Evolutionary conservation across 306 rosid species (phyloP).

Genomic region (Myrica gale): DNA sequence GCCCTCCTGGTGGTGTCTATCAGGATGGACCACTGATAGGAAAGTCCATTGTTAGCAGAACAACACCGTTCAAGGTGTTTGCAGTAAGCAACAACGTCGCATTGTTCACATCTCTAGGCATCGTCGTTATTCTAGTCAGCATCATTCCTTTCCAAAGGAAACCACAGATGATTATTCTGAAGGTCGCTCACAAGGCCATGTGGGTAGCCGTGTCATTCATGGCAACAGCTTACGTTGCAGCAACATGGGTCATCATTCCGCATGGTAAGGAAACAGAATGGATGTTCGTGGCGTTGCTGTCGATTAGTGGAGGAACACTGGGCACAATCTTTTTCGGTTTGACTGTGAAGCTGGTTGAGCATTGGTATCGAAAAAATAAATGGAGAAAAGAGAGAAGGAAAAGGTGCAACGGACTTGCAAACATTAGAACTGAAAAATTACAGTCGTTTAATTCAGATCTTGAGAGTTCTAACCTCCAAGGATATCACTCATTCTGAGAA

Average conservation of each 20-base stretch:
- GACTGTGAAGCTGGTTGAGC: conserved; percentile 42
- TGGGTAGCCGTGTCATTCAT: conserved; percentile 76
- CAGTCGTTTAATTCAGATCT: conserved; percentile 51
- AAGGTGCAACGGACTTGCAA: conserved; percentile 32
- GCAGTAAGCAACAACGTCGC: conserved; percentile 53
- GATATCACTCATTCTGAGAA: conserved; percentile 62
- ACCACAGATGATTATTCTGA: conserved; percentile 40
- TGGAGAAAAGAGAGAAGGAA: conserved; percentile 49
- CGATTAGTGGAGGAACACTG: conserved; percentile 45
- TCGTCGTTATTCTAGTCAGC: conserved; percentile 66
- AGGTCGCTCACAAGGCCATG: conserved; percentile 56
- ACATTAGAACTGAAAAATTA: conserved; percentile 27
- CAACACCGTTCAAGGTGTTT: conserved; percentile 58
- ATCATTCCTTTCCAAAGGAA: conserved; percentile 63
- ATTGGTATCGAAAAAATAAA: conserved; percentile 52
- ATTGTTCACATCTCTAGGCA: conserved; percentile 51
- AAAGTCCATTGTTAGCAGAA: conserved; percentile 36
- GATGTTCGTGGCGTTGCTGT: conserved; percentile 40
- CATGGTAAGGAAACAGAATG: conserved; percentile 28
- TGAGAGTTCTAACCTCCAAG: conserved; percentile 46
- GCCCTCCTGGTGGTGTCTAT: conserved; percentile 63
- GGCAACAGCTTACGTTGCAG: conserved; percentile 58
- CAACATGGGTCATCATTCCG: conserved; percentile 61
- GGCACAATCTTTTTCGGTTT: conserved; percentile 53
- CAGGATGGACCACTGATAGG: conserved; percentile 54